A percentile compares a stretch with the other conserved stretches of the same genome.
Conservation (phyloP, 352 stramenopile genomes). For the Pythium aquatile region DNA sequence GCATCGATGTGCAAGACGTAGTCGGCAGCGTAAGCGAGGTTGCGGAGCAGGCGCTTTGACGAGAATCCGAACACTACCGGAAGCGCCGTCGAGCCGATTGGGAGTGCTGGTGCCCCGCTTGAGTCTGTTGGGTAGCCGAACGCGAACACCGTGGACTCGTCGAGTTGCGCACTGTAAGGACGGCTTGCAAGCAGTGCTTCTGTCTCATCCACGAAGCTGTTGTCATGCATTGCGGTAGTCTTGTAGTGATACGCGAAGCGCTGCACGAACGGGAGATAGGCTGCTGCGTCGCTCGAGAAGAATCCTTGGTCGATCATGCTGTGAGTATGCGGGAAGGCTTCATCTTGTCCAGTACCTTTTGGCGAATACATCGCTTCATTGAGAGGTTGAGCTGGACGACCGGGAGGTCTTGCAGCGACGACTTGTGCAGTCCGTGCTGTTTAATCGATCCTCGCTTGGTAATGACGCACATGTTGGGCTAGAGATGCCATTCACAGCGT, state of each 20-base stretch:
- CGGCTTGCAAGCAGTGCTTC: neutral
- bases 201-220: constrained; percentile 6
- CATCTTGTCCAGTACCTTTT: too few relatives aligned
- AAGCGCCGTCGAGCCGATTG: neutral
- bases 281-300: neutral
- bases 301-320: too few relatives aligned
- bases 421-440: too few relatives aligned
- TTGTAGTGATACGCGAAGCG: constrained; percentile 1
- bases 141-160: neutral
- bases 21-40: neutral
- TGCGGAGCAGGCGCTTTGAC: neutral
- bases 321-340: too few relatives aligned
- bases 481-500: too few relatives aligned
- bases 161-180: neutral
- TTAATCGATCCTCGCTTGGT: too few relatives aligned
- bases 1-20: constrained; percentile 8
- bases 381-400: too few relatives aligned
- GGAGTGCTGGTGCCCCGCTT: neutral
- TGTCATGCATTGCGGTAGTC: neutral
- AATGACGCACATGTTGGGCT: too few relatives aligned
- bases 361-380: too few relatives aligned
- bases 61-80: constrained; percentile 2
- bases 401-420: too few relatives aligned
- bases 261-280: neutral
- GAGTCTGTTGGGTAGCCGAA: neutral